Evolutionary conservation across 805 yeast genomes (phyloP).

Genomic region (Phaffomyces antillensis): DNA sequence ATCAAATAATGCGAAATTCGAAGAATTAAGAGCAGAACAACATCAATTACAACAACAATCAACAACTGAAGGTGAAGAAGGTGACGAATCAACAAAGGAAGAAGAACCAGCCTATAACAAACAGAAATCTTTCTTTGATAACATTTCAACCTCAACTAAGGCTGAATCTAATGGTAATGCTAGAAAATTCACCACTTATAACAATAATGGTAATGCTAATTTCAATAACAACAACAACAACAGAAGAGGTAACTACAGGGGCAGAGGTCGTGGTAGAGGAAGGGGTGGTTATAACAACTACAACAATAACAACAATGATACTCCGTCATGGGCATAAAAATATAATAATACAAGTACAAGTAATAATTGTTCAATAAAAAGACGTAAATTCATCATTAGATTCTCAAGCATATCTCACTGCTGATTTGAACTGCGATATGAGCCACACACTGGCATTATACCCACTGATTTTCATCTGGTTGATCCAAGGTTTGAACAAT

Average conservation of each 20-base stretch:
- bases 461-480: slow-evolving; percentile 1
- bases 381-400: not conserved
- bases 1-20: slow-evolving; percentile 64
- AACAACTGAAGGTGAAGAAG: slow-evolving; percentile 20
- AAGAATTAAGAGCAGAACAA: slow-evolving; percentile 31
- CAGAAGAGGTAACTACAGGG: slow-evolving; percentile 4
- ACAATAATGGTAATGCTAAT: slow-evolving; percentile 8
- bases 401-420: slow-evolving; percentile 3
- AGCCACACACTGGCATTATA: slow-evolving; percentile 1
- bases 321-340: slow-evolving; percentile 4
- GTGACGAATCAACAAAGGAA: slow-evolving; percentile 6
- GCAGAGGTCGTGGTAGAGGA: slow-evolving; percentile 13
- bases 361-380: too few relatives aligned
- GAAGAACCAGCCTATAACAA: slow-evolving; percentile 50
- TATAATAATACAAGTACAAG: too few relatives aligned
- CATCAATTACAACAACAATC: too few relatives aligned
- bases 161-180: slow-evolving; percentile 22
- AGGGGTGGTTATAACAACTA: slow-evolving; percentile 5
- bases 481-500: slow-evolving; percentile 6
- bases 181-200: slow-evolving; percentile 11
- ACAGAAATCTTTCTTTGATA: slow-evolving; percentile 83
- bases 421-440: slow-evolving; percentile 3
- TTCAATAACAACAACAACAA: not conserved
- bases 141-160: slow-evolving; percentile 62
- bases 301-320: not conserved